phyloP scores from a whole-genome alignment of 2,329 filamentous ascomycete species.

The Penicillium aurantiogriseum region DNA sequence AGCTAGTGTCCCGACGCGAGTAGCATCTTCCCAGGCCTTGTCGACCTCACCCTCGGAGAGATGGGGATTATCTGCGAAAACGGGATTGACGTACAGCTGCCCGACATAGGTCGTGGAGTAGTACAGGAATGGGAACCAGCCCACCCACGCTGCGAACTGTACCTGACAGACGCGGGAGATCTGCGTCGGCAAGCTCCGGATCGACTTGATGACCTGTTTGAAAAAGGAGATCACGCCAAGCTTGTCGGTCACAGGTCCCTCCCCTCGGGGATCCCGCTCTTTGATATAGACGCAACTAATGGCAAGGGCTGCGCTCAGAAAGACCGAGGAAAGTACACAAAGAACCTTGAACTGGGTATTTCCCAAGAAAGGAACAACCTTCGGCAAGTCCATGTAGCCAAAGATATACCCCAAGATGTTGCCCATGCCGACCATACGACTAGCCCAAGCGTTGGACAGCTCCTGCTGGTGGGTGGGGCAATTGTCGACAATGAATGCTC shows the following conservation, averaged over 20 bases:
- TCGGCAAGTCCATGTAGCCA: constrained; percentile 77
- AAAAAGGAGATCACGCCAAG: constrained; percentile 77
- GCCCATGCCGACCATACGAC: constrained; percentile 78
- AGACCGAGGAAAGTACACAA: constrained; percentile 77
- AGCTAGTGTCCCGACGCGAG: constrained; percentile 83
- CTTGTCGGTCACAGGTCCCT: constrained; percentile 60
- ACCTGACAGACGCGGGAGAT: constrained; percentile 78
- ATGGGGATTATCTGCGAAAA: constrained; percentile 71
- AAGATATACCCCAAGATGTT: constrained; percentile 90
- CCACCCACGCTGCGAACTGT: constrained; percentile 86
- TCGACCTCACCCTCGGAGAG: constrained; percentile 76
- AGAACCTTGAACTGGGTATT: constrained; percentile 90
- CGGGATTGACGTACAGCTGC: constrained; percentile 86
- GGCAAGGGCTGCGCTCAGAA: constrained; percentile 66
- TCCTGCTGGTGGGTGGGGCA: constrained; percentile 92
- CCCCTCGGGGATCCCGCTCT: constrained; percentile 77
- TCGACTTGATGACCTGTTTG: constrained; percentile 70
- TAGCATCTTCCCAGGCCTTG: constrained; percentile 76
- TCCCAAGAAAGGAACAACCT: constrained; percentile 74
- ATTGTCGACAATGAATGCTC: constrained; percentile 82
- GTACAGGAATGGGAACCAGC: constrained; percentile 93
- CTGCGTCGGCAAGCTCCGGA: constrained; percentile 75
- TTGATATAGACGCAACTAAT: constrained; percentile 68
- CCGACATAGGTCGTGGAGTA: constrained; percentile 94
- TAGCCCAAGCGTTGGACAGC: constrained; percentile 90